These are phyloP conservation scores for Posidonia australis DNA, from an alignment of 106 monocot species.

Conservation along the genomic window DNA sequence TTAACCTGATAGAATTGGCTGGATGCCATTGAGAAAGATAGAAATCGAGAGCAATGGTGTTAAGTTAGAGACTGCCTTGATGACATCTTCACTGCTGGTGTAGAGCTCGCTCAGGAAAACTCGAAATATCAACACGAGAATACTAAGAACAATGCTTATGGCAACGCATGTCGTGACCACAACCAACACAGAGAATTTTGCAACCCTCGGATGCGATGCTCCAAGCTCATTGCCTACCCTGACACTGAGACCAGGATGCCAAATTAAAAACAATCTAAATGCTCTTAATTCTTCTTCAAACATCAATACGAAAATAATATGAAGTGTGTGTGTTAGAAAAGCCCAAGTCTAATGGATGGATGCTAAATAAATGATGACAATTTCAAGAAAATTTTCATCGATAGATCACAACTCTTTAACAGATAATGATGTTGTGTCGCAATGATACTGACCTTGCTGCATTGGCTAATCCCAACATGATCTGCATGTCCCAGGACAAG, in stretches of 20 bases:
- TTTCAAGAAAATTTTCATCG: neutral
- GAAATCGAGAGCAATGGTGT: slow-evolving; percentile 53
- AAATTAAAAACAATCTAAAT: neutral
- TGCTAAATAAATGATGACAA: neutral
- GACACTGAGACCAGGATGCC: slow-evolving; percentile 24
- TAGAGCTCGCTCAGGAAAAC: slow-evolving; percentile 43
- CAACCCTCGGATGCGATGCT: slow-evolving; percentile 46
- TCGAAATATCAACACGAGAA: slow-evolving; percentile 27
- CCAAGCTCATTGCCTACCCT: slow-evolving; percentile 74
- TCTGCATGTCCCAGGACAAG: neutral
- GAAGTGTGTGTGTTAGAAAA: too few species aligned
- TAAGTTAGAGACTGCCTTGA: slow-evolving; percentile 28
- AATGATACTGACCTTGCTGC: neutral
- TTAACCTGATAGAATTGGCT: slow-evolving; percentile 68
- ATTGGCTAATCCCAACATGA: slow-evolving; percentile 1
- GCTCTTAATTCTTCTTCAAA: too few species aligned
- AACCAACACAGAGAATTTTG: slow-evolving; percentile 43
- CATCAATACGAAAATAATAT: too few species aligned
- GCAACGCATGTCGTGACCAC: slow-evolving; percentile 28
- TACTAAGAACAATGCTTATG: slow-evolving; percentile 30
- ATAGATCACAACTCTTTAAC: too few species aligned
- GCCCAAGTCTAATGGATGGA: neutral
- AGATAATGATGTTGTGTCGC: too few species aligned
- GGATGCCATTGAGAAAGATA: slow-evolving; percentile 69
- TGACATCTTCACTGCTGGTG: slow-evolving; percentile 41